Evolutionary conservation across 371 early-diverging fungal species (phyloP), one percentile per base, ranked within the genome.

Genomic region (Rhizomucor miehei): DNA sequence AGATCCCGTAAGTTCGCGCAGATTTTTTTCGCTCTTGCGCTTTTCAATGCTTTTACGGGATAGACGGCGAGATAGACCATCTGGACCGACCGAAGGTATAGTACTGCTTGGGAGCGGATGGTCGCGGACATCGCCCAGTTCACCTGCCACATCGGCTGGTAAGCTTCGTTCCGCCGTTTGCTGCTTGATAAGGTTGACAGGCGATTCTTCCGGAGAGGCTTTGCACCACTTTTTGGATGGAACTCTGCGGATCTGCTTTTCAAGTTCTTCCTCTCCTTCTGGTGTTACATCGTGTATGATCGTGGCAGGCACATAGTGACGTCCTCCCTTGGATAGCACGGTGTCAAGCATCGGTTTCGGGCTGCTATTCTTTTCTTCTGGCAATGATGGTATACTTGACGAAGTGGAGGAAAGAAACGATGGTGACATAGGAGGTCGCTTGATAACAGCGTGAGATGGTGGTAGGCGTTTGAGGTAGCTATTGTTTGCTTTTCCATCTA

Each of bases 141-240:
- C 29, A 29, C 29, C 29, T 5, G 29, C 29, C 3, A 29, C 29
- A 8, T 29, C 29, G 3, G 29, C 29, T 29, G 29, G 29, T 29
- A 29, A 29, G 29, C 29, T 29, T 3, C 29, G 29, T 29, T 29
- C 29, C 5, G 29, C 29, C 8, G 29, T 8, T 29, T n/a, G 50
- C 13, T 20, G 36, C 16, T 44, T 36, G 47, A 41, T 11, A 3
- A 19, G 3, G 12, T 24, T 47, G 21, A 36, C 37, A 16, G 44
- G 53, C 4, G 54, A 52, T 29, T 66, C 64, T 6, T 54, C 64
- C 14, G 63, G 49, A 11, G 58, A 10, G 13, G 56, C 56, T 49
- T 58, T 60, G 39, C 71, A 75, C 75, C 75, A 75, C 29, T 59
- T 51, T 13, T 62, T 69, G 34, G 75, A 75, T 19, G 75, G 69